Conservation (phyloP, 1,139 yeast species). For the Maudiozyma humilis region DNA sequence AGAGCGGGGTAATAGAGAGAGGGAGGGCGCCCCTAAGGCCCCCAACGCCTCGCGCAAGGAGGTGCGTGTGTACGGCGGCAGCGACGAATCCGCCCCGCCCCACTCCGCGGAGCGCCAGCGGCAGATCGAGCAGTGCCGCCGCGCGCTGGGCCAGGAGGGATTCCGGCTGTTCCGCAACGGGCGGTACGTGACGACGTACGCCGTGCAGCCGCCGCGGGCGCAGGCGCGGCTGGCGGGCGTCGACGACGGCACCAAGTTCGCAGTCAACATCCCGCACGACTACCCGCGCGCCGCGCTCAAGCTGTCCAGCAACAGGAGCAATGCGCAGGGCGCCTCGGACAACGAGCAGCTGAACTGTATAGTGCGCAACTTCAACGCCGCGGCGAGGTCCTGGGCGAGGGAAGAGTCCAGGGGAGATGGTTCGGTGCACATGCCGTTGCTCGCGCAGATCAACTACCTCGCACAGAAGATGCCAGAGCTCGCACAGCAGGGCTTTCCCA, state of each 20-base stretch:
- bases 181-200: slow-evolving; percentile 13
- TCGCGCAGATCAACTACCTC: slow-evolving; percentile 15
- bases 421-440: slow-evolving; percentile 5
- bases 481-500: slow-evolving; percentile 7
- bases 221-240: not conserved
- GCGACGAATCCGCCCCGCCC: not conserved
- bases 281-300: slow-evolving; percentile 14
- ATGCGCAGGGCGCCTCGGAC: not conserved
- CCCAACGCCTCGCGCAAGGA: no score
- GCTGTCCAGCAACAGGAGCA: slow-evolving; percentile 7
- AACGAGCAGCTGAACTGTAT: not conserved
- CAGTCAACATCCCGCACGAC: slow-evolving; percentile 12
- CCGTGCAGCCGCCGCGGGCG: slow-evolving; percentile 1
- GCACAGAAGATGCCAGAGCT: slow-evolving; percentile 8
- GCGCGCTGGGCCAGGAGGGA: slow-evolving; percentile 9
- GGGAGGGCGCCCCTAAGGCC: no score
- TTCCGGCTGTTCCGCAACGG: slow-evolving; percentile 15
- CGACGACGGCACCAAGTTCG: slow-evolving; percentile 4
- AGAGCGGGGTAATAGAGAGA: no score
- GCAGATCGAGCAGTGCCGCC: slow-evolving; percentile 13
- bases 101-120: not conserved
- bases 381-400: slow-evolving; percentile 4
- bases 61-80: not conserved
- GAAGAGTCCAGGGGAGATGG: not conserved
- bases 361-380: slow-evolving; percentile 13